Evolutionary conservation across 2,329 filamentous ascomycete species (phyloP).

Genomic region (Colletotrichum melonis): DNA sequence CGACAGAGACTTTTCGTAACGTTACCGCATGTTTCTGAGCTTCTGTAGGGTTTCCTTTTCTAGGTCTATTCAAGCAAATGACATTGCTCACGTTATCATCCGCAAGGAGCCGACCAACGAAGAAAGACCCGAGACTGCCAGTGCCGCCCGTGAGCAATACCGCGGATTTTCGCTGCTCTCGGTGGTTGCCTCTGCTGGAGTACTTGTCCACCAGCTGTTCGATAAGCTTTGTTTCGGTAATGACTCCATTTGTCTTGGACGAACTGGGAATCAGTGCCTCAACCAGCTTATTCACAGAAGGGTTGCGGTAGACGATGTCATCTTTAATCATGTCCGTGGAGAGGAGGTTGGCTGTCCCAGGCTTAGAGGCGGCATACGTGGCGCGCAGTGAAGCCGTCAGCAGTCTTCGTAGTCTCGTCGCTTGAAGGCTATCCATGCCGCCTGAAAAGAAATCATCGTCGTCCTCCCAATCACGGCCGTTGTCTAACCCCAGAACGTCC

Average conservation of each 20-base stretch:
- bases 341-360: too few species aligned
- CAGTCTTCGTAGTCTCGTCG: too few species aligned
- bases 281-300: conserved; percentile 31
- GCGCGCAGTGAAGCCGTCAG: too few species aligned
- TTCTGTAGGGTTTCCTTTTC: not conserved
- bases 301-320: conserved; percentile 36
- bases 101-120: conserved; percentile 27
- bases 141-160: conserved; percentile 39
- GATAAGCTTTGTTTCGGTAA: not conserved
- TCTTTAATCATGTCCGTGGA: too few species aligned
- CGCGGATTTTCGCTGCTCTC: conserved; percentile 6
- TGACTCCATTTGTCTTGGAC: not conserved
- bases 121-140: conserved; percentile 37
- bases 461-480: too few species aligned
- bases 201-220: not conserved
- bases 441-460: too few species aligned
- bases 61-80: not conserved
- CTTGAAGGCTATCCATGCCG: too few species aligned
- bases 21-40: too few species aligned
- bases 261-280: conserved; percentile 17
- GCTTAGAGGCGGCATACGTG: too few species aligned
- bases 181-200: conserved; percentile 6
- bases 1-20: too few species aligned
- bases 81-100: conserved; percentile 23
- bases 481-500: too few species aligned